Evolutionary conservation across 768 basidiomycete species (phyloP), one percentile per base, ranked within the genome.

Genomic region (Mycena floridula): DNA sequence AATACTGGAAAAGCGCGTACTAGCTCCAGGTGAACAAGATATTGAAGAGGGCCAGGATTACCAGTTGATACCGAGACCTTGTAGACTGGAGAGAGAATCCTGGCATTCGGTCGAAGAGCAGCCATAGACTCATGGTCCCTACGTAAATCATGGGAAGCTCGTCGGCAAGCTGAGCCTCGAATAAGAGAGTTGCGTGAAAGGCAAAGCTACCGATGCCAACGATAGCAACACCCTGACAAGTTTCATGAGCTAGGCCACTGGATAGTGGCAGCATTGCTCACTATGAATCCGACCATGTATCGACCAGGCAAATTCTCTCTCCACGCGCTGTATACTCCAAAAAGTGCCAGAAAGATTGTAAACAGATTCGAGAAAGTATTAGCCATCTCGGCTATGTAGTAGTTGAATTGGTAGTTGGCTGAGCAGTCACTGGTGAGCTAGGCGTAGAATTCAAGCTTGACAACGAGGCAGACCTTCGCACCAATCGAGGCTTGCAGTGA

Each of bases 141-240:
- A 82, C 76, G 56, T 82, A 87, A 44, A 88, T 76, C 87, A 90
- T 89, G 2, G 86, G 87, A 7, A 91, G 66, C 57, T 91, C 88
- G 53, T 91, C 88, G 26, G 84, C 81, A 43, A 87, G 74, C 55
- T 91, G 88, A 8, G 86, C 85, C 50, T 80, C 73, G 59, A 79
- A 91, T 28, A 76, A 67, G 24, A 91, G 67, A 2, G 84, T 88
- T 9, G 83, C 82, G 51, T 91, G 88, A 58, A 91, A 91, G 38
- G 80, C 75, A 54, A 82, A 79, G 56, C 84, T 86, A 16, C 88
- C 87, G 11, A 86, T 48, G n/a, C 85, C 87, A 36, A 89, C 77
- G 16, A 86, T 61, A 15, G 68, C 77, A 46, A 87, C 69, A 3
- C 82, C 83, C 82, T 86, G 37, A 22, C 18, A 35, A 37, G 43